Evolutionary conservation across 2,329 filamentous ascomycete species (phyloP).

Genomic region (Penicillium frequentans): DNA sequence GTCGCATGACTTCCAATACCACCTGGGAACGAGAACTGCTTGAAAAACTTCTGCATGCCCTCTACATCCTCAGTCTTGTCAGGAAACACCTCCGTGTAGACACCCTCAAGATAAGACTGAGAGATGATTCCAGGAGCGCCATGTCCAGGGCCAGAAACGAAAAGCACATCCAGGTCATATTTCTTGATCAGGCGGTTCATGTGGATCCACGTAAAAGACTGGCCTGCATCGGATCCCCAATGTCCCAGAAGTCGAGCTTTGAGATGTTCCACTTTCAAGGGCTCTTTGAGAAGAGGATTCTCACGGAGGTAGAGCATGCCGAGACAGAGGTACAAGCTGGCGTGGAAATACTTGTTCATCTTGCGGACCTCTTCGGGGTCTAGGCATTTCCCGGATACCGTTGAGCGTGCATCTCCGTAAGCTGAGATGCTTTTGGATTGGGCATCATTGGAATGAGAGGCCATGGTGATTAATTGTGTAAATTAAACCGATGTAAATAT

Average conservation of each 20-base stretch:
- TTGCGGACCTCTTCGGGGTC: constrained; percentile 65
- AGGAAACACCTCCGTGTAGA: constrained; percentile 75
- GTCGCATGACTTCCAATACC: constrained; percentile 77
- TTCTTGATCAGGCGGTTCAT: constrained; percentile 82
- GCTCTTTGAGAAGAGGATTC: constrained; percentile 71
- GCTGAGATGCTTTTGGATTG: constrained; percentile 60
- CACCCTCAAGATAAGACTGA: constrained; percentile 74
- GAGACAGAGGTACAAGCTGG: constrained; percentile 71
- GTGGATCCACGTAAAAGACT: constrained; percentile 79
- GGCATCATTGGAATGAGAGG: constrained; percentile 32
- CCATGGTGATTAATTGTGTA: constrained; percentile 3
- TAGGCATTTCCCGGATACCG: constrained; percentile 62
- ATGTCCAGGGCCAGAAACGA: constrained; percentile 75
- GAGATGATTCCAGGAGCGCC: constrained; percentile 75
- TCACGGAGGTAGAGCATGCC: constrained; percentile 79
- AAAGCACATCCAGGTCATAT: constrained; percentile 70
- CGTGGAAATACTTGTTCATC: constrained; percentile 72
- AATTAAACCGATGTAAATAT: background rate
- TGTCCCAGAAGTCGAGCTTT: constrained; percentile 74
- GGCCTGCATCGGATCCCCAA: constrained; percentile 77
- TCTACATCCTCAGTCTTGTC: constrained; percentile 68
- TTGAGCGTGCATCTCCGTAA: constrained; percentile 66
- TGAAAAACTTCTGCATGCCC: constrained; percentile 75
- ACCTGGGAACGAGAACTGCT: constrained; percentile 78
- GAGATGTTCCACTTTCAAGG: constrained; percentile 67